Evolutionary conservation across 345 rosid genomes (phyloP).

Genomic region (Eutrema yunnanense): DNA sequence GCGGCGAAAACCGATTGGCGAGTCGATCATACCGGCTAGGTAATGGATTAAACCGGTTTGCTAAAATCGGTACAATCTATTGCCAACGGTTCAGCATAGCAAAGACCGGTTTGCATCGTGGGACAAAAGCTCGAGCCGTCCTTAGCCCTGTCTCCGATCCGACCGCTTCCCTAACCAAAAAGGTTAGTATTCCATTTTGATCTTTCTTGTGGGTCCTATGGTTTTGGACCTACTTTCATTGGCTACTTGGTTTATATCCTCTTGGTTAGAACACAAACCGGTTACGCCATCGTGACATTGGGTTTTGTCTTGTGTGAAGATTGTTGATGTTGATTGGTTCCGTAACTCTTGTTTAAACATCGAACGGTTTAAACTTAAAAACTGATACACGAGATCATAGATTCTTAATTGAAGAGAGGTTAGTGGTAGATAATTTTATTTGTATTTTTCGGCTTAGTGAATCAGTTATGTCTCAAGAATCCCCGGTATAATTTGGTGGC

Average conservation of each 20-base stretch:
- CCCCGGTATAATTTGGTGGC: not conserved
- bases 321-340: slow-evolving; percentile 13
- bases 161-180: slow-evolving; percentile 4
- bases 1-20: slow-evolving; percentile 1
- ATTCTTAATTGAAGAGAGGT: not conserved
- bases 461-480: not conserved
- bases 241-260: not conserved
- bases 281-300: slow-evolving; percentile 4
- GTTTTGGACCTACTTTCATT: not conserved
- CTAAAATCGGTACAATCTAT: slow-evolving; percentile 8
- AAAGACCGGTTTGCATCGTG: slow-evolving; percentile 18
- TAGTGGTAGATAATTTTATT: not conserved
- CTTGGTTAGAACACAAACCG: not conserved
- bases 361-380: not conserved
- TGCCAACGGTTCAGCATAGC: slow-evolving; percentile 13
- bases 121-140: slow-evolving; percentile 18
- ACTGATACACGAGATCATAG: not conserved
- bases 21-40: slow-evolving; percentile 15
- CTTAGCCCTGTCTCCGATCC: slow-evolving; percentile 32
- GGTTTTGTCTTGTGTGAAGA: slow-evolving; percentile 4
- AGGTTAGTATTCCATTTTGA: slow-evolving; percentile 15
- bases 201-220: not conserved
- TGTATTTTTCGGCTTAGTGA: not conserved
- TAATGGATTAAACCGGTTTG: slow-evolving; percentile 9
- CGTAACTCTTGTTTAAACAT: not conserved